Conservation (phyloP, 164 flowering plant genomes). For the Vitis cinerea region DNA sequence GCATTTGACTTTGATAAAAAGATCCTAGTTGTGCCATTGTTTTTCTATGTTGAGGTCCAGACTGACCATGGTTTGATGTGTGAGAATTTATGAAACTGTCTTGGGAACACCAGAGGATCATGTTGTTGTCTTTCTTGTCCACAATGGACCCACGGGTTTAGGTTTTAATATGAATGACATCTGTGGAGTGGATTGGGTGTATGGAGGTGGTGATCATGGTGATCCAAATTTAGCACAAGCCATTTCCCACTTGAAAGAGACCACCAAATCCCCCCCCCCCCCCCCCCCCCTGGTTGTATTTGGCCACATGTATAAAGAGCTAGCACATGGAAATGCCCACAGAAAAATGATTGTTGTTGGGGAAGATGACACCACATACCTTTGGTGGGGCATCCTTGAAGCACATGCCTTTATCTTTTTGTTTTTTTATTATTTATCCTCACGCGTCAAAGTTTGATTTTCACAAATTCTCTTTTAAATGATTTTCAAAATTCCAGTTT, state of each 20-base stretch:
- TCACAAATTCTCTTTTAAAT: too few relatives aligned
- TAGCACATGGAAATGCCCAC: constrained; percentile 56
- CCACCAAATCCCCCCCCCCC: constrained; percentile 34
- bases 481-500: too few relatives aligned
- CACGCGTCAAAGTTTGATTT: too few relatives aligned
- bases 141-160: constrained; percentile 90
- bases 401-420: too few relatives aligned
- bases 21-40: constrained; percentile 7
- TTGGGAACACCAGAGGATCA: constrained; percentile 60
- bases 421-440: too few relatives aligned
- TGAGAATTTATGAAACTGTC: constrained; percentile 61
- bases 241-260: constrained; percentile 52
- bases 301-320: constrained; percentile 93
- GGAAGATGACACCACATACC: constrained; percentile 52
- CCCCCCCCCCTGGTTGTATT: constrained; percentile 69
- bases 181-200: constrained; percentile 80
- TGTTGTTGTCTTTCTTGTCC: constrained; percentile 74
- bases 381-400: constrained; percentile 57
- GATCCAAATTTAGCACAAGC: constrained; percentile 88
- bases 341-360: constrained; percentile 71
- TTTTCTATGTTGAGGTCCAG: constrained; percentile 13
- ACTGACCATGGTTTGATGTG: constrained; percentile 18
- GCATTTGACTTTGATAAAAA: constrained; percentile 36
- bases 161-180: constrained; percentile 72
- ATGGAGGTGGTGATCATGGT: constrained; percentile 81